Conservation (phyloP, 2,329 filamentous ascomycete species). For the Fusarium staphyleae region DNA sequence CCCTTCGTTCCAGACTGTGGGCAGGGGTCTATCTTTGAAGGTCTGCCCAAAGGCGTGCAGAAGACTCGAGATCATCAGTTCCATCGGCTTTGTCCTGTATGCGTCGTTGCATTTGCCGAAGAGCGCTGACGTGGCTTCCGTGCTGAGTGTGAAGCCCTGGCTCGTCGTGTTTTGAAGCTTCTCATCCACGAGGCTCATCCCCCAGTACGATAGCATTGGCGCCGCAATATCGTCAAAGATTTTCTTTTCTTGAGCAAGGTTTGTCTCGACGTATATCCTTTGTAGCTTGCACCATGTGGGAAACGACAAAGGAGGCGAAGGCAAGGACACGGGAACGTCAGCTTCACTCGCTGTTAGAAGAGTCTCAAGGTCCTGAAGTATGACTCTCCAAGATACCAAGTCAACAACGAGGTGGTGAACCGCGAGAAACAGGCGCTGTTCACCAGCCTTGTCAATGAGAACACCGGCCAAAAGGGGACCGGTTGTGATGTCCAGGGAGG, state of each 20-base stretch:
- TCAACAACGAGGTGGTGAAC: conserved; percentile 6
- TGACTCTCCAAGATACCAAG: conserved; percentile 9
- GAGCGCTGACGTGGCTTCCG: not conserved
- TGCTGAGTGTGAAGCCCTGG: conserved; percentile 7
- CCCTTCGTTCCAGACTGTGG: conserved; percentile 49
- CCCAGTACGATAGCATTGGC: conserved; percentile 7
- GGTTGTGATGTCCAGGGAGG: not conserved
- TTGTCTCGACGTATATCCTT: not conserved
- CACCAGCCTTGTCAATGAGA: not conserved
- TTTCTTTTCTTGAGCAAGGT: not conserved
- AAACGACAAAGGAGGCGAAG: not conserved
- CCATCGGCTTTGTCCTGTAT: conserved; percentile 14
- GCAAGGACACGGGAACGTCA: not conserved
- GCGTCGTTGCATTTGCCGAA: conserved; percentile 10
- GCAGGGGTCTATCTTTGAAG: conserved; percentile 45
- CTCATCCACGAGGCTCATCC: not conserved
- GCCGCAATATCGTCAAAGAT: not conserved
- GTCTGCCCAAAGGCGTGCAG: conserved; percentile 43
- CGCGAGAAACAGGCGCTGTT: not conserved
- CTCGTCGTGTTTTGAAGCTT: not conserved
- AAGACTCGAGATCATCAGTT: conserved; percentile 33
- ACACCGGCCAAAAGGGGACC: not conserved
- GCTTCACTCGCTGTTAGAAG: not conserved
- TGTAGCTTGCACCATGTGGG: not conserved
- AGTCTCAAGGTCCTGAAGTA: conserved; percentile 7